Percentiles rank a stretch among this genome's conserved stretches.
Conservation (phyloP, 371 early-diverging fungal genomes). For the Lichtheimia ramosa region DNA sequence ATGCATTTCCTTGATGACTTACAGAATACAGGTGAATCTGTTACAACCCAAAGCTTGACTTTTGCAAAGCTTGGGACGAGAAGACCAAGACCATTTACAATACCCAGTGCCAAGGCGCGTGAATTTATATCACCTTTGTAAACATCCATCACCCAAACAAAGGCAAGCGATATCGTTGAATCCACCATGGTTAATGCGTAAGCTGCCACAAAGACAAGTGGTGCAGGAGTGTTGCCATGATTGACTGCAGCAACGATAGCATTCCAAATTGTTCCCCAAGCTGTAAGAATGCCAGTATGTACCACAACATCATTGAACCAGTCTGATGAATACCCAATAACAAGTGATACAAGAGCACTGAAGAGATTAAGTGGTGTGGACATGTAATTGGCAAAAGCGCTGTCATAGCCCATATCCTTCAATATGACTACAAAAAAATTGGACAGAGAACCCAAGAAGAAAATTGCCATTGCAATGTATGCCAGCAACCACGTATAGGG, state of each 20-base stretch:
- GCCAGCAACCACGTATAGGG: slow-evolving; percentile 35
- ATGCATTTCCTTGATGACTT: neutral
- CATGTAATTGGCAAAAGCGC: slow-evolving; percentile 17
- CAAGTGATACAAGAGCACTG: slow-evolving; percentile 12
- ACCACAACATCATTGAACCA: neutral
- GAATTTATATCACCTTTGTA: slow-evolving; percentile 4
- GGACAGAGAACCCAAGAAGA: slow-evolving; percentile 38
- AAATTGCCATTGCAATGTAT: slow-evolving; percentile 32
- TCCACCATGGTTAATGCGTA: neutral
- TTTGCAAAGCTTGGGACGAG: slow-evolving; percentile 37
- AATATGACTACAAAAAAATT: slow-evolving; percentile 15
- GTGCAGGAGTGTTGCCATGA: slow-evolving; percentile 10
- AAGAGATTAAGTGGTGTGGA: slow-evolving; percentile 16
- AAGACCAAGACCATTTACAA: slow-evolving; percentile 37
- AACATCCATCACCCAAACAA: neutral
- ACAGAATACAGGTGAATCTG: slow-evolving; percentile 15
- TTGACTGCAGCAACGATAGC: slow-evolving; percentile 13
- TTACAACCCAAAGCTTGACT: slow-evolving; percentile 29
- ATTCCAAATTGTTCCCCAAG: slow-evolving; percentile 18
- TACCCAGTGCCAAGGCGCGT: slow-evolving; percentile 41
- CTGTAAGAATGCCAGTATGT: neutral
- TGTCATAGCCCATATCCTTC: slow-evolving; percentile 14
- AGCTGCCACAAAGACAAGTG: neutral
- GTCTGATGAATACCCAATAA: slow-evolving; percentile 11
- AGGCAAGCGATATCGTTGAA: neutral